Percentiles rank a stretch among this genome's conserved stretches.
Conservation (phyloP, 1,139 yeast genomes). For the Trichomonascaceae sp. region DNA sequence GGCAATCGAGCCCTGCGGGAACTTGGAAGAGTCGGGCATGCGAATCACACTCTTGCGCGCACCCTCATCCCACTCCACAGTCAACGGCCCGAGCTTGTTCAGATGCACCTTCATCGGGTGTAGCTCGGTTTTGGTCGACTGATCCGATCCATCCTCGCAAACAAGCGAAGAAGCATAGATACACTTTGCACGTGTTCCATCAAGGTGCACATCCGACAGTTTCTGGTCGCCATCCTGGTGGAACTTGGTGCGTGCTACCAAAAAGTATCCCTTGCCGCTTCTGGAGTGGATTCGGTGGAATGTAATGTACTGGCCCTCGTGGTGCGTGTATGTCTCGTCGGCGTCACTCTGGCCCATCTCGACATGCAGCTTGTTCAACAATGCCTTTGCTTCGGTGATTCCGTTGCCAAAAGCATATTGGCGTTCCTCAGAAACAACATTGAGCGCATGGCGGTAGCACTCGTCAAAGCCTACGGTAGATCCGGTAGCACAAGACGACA, state of each 20-base stretch:
- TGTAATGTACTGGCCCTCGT: conserved; percentile 84
- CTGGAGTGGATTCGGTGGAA: conserved; percentile 75
- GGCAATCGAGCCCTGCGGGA: conserved; percentile 87
- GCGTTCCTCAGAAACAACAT: conserved; percentile 70
- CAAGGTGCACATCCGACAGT: conserved; percentile 47
- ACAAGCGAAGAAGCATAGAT: conserved; percentile 49
- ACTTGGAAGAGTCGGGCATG: conserved; percentile 34
- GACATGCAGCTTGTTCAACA: conserved; percentile 45
- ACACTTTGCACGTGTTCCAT: conserved; percentile 51
- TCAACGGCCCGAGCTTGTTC: conserved; percentile 28
- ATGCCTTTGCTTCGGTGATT: conserved; percentile 55
- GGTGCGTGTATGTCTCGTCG: conserved; percentile 90
- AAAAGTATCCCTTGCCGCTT: conserved; percentile 80
- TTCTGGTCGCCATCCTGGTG: conserved; percentile 22
- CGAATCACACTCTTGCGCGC: conserved; percentile 32
- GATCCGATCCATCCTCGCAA: conserved; percentile 30
- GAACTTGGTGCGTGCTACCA: conserved; percentile 80
- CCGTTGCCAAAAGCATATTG: conserved; percentile 54
- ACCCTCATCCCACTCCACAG: conserved; percentile 17
- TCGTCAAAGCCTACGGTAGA: conserved; percentile 93
- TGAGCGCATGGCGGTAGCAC: conserved; percentile 65
- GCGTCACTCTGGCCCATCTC: conserved; percentile 59
- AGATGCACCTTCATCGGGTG: conserved; percentile 51
- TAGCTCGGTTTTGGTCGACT: conserved; percentile 37
- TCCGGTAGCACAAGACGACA: conserved; percentile 90